Conservation (phyloP, 2,329 filamentous ascomycete genomes). For the Proliferodiscus dingleyae region DNA sequence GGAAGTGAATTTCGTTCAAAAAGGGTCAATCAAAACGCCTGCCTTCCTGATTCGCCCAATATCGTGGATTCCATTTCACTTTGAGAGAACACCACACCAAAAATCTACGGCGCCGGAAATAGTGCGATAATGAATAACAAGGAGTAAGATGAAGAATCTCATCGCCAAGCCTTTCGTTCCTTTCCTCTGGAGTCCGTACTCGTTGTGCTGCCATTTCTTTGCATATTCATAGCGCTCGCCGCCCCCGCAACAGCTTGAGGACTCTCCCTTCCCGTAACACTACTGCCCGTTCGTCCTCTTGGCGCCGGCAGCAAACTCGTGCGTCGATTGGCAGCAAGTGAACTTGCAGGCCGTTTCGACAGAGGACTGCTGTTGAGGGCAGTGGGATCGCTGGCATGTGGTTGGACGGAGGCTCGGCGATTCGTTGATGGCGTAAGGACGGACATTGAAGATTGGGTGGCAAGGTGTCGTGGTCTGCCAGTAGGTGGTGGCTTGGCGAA, state of each 20-base stretch:
- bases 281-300: slow-evolving; percentile 26
- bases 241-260: slow-evolving; percentile 44
- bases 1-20: background rate
- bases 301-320: slow-evolving; percentile 49
- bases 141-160: too few relatives aligned
- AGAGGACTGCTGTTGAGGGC: slow-evolving; percentile 22
- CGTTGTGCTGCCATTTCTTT: slow-evolving; percentile 17
- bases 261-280: slow-evolving; percentile 42
- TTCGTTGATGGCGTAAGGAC: slow-evolving; percentile 33
- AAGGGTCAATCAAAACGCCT: background rate
- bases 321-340: slow-evolving; percentile 47
- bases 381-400: slow-evolving; percentile 35
- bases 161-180: slow-evolving; percentile 24
- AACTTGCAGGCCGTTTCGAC: slow-evolving; percentile 49
- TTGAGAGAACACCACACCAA: too few relatives aligned
- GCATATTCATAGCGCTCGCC: slow-evolving; percentile 36
- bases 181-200: slow-evolving; percentile 24
- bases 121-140: too few relatives aligned
- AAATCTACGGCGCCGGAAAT: too few relatives aligned
- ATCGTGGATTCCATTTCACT: too few relatives aligned
- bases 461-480: slow-evolving; percentile 28
- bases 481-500: slow-evolving; percentile 39
- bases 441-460: slow-evolving; percentile 40
- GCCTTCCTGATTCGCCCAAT: too few relatives aligned
- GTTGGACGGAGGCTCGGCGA: slow-evolving; percentile 51